Base-by-base conservation (phyloP, 139 green algal genomes). In the Chlamydomonas schloesseri region DNA sequence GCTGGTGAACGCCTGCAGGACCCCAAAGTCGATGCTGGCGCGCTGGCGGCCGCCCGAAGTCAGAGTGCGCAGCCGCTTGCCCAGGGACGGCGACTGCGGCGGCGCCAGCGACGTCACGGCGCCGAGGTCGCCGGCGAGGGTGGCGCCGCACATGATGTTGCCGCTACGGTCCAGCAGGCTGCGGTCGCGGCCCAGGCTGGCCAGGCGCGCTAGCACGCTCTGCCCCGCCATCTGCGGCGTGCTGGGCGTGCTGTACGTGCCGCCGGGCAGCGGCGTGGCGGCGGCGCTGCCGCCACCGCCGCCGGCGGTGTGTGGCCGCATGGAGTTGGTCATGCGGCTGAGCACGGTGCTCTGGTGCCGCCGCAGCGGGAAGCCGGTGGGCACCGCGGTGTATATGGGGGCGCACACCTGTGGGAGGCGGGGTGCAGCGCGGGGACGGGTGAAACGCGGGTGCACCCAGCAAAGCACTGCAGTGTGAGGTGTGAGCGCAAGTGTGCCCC, bases 281-380 rank as follows among this genome's bases (percentile, higher is more conserved):
- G 36, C 34, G 42, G 24, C 76, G 26, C 26, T 31, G 42, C 29
- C 33, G 64, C 67, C 24, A n/a, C n/a, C n/a, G n/a, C n/a, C n/a
- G n/a, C n/a, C n/a, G n/a, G n/a, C n/a, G 46, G 57, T 46, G 46
- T 50, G 42, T 28, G 28, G 64, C 31, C 76, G 76, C 24, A 73
- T 60, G 60, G n/a, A 50, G 42, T 50, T 13, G 6, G 42, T 62
- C 37, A 84, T 73, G 15, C 62, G 37, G 5, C 64, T 53, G 26
- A 84, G 37, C 14, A 74, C 64, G 1, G 29, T 21, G 28, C 73
- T 62, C 9, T 65, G 60, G 6, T 50, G 42, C 42, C 42, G 42
- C 42, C 42, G 42, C 42, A 50, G 42, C 42, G 77, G 77, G 64
- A 74, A 84, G 60, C 77, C 77, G 28, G 42, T 17, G 23, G 77